Evolutionary conservation across 2,329 filamentous ascomycete genomes (phyloP), one percentile per base, ranked within the genome.

Genomic region (Plectosphaerella plurivora): DNA sequence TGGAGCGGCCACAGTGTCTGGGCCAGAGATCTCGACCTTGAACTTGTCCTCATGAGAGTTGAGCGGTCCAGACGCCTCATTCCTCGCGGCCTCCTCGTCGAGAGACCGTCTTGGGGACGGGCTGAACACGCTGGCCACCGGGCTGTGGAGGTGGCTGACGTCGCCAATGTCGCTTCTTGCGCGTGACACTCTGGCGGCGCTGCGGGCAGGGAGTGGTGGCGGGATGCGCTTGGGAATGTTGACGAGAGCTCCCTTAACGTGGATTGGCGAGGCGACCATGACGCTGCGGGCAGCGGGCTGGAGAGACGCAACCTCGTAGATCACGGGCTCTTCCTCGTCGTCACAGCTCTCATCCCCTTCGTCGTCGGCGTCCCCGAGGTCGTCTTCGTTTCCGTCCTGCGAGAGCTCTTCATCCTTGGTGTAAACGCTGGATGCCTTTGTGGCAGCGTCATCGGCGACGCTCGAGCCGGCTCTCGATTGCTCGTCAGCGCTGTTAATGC

Each of bases 171-270:
- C 70, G 67, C 79, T 65, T 59, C 74, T 75, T 3, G 70, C 73
- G 42, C 75, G 70, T 4, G 80, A 83, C 20, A 69, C 64, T 75
- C 89, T 59, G 67, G 85, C 84, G 1, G 90, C 87, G 63, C 88
- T 96, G 47, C 91, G 79, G 3, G 83, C 78, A 1, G 92, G 92
- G 12, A 96, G 78, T 9, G 88, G 84, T 2, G 92, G 91, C 1
- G 90, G 83, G 1, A 86, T 70, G 36, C 91, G 82, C 71, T 93
- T 95, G 12, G 89, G 84, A 53, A 97, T 96, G 45, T 84, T 91
- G 25, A 97, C 89, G 49, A 97, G 75, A 49, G 87, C 87, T 22
- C 91, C 89, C 63, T 89, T 87, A 39, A 84, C 87, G 28, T 81
- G 78, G 52, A 91, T 83, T 51, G 84, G 79, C 2, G 87, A 83